Percentiles rank a stretch among this genome's conserved stretches.
Conservation (phyloP, 106 monocot genomes). For the Amphibolis antarctica region DNA sequence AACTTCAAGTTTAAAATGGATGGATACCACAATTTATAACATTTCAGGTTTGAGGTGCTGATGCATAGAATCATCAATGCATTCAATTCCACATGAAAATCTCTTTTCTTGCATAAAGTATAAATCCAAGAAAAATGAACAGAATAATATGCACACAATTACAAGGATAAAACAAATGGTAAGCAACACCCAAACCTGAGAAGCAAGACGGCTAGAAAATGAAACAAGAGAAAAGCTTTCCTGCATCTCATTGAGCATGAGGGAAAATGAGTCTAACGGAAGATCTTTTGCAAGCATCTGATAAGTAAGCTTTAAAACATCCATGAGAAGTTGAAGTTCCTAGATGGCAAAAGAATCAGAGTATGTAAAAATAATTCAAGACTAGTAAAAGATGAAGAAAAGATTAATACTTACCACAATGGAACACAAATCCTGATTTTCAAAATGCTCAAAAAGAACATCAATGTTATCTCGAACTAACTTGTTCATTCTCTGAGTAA, state of each 20-base stretch:
- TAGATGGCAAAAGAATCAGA: constrained; percentile 11
- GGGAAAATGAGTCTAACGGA: constrained; percentile 64
- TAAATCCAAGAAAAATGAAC: neutral
- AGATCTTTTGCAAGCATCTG: constrained; percentile 62
- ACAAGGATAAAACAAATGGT: neutral
- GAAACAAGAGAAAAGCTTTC: constrained; percentile 97
- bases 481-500: constrained; percentile 92
- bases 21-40: too few species aligned
- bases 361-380: neutral
- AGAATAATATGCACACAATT: neutral
- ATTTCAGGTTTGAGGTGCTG: too few species aligned
- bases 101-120: too few species aligned
- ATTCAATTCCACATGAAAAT: too few species aligned
- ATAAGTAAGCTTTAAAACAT: constrained; percentile 68
- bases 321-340: constrained; percentile 80
- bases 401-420: constrained; percentile 53
- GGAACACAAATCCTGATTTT: constrained; percentile 72
- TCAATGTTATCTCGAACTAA: constrained; percentile 89
- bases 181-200: constrained; percentile 55
- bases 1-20: too few species aligned
- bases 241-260: constrained; percentile 94
- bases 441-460: constrained; percentile 77
- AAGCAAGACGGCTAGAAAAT: constrained; percentile 76
- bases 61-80: too few species aligned
- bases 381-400: neutral